phyloP scores from a whole-genome alignment of 2,329 filamentous ascomycete genomes.

The Colletotrichum godetiae region DNA sequence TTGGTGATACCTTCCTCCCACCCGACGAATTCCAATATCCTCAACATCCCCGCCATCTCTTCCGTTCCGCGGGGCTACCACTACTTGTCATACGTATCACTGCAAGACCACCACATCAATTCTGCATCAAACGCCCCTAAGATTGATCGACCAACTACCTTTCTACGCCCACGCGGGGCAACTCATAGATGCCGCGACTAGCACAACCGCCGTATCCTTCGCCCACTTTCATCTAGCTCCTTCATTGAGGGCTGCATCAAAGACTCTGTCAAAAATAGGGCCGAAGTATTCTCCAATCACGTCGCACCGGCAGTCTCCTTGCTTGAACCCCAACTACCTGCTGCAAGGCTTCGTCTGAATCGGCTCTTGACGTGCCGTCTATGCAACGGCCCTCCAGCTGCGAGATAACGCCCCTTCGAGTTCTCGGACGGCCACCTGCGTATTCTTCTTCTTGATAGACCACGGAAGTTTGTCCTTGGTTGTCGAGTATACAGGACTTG shows the following conservation, averaged over 20 bases:
- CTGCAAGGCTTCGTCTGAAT: not conserved
- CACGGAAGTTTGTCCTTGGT: not conserved
- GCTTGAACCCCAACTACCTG: not conserved
- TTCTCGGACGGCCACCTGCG: not conserved
- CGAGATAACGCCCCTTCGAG: not conserved
- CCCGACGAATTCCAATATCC: not conserved
- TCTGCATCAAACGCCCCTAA: not conserved
- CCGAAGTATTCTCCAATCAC: not conserved
- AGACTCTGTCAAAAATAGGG: not conserved
- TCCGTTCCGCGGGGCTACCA: not conserved
- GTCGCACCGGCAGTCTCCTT: conserved; percentile 6
- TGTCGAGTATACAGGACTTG: not conserved
- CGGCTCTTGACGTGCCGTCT: no score
- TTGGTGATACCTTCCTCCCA: conserved; percentile 14
- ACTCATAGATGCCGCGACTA: not conserved
- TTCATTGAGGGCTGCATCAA: not conserved
- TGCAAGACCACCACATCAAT: not conserved
- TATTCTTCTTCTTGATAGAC: not conserved
- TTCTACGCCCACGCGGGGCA: not conserved
- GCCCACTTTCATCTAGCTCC: not conserved
- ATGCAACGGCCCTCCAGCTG: not conserved
- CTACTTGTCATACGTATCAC: not conserved
- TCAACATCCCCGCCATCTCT: not conserved
- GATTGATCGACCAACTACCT: no score
- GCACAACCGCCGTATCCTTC: not conserved